Base-by-base conservation (phyloP, 306 rosid species). In the Gastrolobium villosum region DNA sequence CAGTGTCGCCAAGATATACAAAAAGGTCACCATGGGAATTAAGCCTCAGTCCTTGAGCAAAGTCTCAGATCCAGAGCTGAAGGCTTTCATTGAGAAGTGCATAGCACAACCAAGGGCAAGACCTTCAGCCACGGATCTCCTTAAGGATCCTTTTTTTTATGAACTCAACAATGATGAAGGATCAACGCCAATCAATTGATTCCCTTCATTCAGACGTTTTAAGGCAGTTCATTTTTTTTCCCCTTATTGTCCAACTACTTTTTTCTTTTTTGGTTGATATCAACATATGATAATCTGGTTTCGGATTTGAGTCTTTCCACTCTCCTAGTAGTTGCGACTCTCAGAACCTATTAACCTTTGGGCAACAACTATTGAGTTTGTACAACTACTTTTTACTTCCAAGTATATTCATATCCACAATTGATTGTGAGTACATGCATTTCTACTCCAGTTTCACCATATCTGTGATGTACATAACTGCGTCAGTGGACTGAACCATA, bases 41-140 rank as follows among this genome's bases (percentile, higher is more conserved):
- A 87, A 71, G 88, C 99, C 99, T 40, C 88, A 82, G 61, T 80
- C 97, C 15, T 73, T 94, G 79, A 76, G 14, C 86, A 88, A 83
- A 68, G 91, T 92, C 77, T 57, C 82, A 15, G 84, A 94, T 67
- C 86, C 84, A 10, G 97, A 92, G 84, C 84, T 92, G 67, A 87
- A 75, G 84, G 93, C 85, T 11, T 94, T 89, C 83, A 88, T 94
- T 72, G 95, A 89, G 66, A 94, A 90, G 84, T 88, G 97, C 88
- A 83, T 94, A 72, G 97, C 86, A 26, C 90, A 83, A 41, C 99
- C 97, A 57, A 86, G 95, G 83, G 92, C 97, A 45, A 91, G 99
- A 66, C 99, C 99, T 78, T 83, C 95, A 20, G 97, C 99, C 56
- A 73, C 90, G 1, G 97, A 94, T 39, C 97, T 94, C 78, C 95